Conservation (phyloP, 495 filamentous ascomycete genomes). For the Penicillium desertorum region DNA sequence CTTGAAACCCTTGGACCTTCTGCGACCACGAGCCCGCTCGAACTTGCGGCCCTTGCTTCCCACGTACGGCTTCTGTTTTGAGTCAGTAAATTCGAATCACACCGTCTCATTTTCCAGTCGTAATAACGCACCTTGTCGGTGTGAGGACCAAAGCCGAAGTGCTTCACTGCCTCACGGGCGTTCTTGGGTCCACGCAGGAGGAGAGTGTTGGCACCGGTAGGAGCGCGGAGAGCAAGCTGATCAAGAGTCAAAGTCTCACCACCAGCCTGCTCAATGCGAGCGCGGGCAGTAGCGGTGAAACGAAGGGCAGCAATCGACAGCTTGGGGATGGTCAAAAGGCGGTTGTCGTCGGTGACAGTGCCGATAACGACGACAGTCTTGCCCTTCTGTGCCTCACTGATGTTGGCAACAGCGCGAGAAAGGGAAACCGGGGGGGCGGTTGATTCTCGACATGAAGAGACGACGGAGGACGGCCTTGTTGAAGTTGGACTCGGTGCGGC, state of each 20-base stretch:
- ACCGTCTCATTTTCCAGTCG: neutral
- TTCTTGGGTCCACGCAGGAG: conserved; percentile 97
- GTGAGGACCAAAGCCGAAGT: conserved; percentile 97
- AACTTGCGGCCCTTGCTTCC: conserved; percentile 99
- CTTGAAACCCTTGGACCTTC: conserved; percentile 97
- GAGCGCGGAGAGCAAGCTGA: conserved; percentile 88
- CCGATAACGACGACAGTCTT: conserved; percentile 93
- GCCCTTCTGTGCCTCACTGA: conserved; percentile 66
- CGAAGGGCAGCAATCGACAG: conserved; percentile 86
- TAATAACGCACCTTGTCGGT: conserved; percentile 77
- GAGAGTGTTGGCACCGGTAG: conserved; percentile 91
- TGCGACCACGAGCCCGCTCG: conserved; percentile 95
- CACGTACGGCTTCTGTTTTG: conserved; percentile 82
- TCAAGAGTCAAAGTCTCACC: conserved; percentile 93
- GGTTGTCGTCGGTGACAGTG: conserved; percentile 95
- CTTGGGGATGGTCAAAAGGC: conserved; percentile 84
- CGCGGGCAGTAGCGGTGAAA: conserved; percentile 93
- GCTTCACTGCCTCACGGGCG: conserved; percentile 93
- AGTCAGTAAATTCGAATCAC: conserved; percentile 23
- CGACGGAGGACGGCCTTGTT: conserved; percentile 96
- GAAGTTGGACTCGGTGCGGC: conserved; percentile 94
- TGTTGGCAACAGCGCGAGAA: conserved; percentile 74
- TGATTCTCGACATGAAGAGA: conserved; percentile 95
- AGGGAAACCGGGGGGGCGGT: conserved; percentile 91
- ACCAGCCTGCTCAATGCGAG: conserved; percentile 86